Percentiles rank a stretch among this genome's conserved stretches.
phyloP scores from a whole-genome alignment of 306 rosid species.

The Canavalia ensiformis region DNA sequence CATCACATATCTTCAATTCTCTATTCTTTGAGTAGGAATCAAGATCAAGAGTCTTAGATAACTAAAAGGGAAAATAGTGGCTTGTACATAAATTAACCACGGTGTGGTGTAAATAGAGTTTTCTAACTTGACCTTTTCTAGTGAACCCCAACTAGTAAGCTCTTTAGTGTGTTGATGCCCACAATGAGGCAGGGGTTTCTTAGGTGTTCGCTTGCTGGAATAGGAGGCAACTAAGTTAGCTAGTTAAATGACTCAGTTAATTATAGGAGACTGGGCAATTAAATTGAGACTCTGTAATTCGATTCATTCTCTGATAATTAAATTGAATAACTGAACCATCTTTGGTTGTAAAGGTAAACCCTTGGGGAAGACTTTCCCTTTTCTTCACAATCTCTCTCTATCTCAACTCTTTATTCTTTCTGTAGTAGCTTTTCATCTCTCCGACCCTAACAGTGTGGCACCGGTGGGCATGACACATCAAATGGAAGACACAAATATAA shows the following conservation, averaged over 20 bases:
- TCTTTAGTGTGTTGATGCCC: background rate
- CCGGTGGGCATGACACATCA: conserved; percentile 28
- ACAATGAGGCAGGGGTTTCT: background rate
- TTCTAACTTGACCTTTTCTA: conserved; percentile 31
- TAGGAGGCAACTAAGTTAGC: conserved; percentile 6
- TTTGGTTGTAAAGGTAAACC: conserved; percentile 5
- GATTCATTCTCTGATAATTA: conserved; percentile 10
- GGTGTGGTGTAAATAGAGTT: background rate
- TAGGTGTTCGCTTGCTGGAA: background rate
- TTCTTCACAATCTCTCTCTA: background rate
- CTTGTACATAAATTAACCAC: conserved; percentile 17
- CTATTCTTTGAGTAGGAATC: conserved; percentile 21
- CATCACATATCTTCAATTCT: conserved; percentile 18
- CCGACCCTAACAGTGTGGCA: background rate
- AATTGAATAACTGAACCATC: background rate
- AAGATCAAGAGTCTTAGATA: conserved; percentile 19
- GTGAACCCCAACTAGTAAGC: conserved; percentile 32
- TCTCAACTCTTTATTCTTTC: background rate
- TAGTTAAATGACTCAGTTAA: background rate
- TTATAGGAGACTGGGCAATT: background rate
- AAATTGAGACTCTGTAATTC: background rate
- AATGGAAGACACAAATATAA: conserved; percentile 35
- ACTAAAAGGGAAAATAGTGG: conserved; percentile 8
- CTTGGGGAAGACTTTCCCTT: background rate
- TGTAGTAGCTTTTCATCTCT: background rate